Evolutionary conservation across 768 basidiomycete species (phyloP).

Genomic region (Boletus rex-veris): DNA sequence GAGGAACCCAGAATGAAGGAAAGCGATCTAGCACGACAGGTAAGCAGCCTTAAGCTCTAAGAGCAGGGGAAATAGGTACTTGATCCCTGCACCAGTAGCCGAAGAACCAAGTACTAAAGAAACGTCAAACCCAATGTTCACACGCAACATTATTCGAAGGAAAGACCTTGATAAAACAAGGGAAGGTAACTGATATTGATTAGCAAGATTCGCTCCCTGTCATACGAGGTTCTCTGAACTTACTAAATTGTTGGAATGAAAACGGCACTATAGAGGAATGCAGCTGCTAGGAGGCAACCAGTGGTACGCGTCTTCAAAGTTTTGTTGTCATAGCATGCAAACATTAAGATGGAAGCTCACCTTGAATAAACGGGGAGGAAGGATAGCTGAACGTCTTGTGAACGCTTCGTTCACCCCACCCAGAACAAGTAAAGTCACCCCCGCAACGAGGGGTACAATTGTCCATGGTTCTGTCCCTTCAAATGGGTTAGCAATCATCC

Average conservation of each 20-base stretch:
- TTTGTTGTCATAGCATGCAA: neutral
- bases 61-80: slow-evolving; percentile 47
- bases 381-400: slow-evolving; percentile 63
- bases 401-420: slow-evolving; percentile 55
- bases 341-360: slow-evolving; percentile 30
- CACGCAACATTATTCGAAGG: neutral
- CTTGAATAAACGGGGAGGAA: slow-evolving; percentile 73
- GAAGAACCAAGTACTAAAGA: slow-evolving; percentile 59
- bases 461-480: slow-evolving; percentile 56
- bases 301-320: slow-evolving; percentile 62
- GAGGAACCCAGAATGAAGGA: slow-evolving; percentile 64
- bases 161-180: slow-evolving; percentile 58
- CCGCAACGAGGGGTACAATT: slow-evolving; percentile 54
- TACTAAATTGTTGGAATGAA: slow-evolving; percentile 48
- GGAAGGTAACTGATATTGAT: slow-evolving; percentile 52
- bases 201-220: neutral
- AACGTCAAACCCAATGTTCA: neutral
- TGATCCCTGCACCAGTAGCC: slow-evolving; percentile 64
- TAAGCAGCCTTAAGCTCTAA: neutral
- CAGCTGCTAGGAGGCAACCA: slow-evolving; percentile 49
- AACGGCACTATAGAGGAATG: slow-evolving; percentile 58
- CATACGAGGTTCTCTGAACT: neutral
- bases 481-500: neutral
- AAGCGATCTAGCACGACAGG: slow-evolving; percentile 51
- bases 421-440: slow-evolving; percentile 47